Evolutionary conservation across 129 eudicot genomes (phyloP), one percentile per base, ranked within the genome.

Genomic region (Escallonia herrerae): DNA sequence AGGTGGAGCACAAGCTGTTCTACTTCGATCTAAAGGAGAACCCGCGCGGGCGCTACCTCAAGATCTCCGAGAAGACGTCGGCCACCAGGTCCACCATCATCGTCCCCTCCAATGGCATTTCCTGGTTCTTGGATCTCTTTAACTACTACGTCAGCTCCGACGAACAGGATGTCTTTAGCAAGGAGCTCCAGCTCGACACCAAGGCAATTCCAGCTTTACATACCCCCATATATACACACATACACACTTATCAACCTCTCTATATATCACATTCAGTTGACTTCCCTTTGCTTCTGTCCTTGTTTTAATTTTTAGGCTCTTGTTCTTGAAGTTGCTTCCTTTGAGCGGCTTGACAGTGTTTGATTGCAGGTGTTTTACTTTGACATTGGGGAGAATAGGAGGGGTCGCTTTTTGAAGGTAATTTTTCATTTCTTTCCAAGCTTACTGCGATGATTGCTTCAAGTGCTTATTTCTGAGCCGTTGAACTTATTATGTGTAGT

Each of bases 11-110:
- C 83, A 93, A 93, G 75, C 84, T 93, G 14, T 93, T 93, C 75
- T 93, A 93, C 89, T 93, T 93, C 68, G 99, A 93, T 81, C 91
- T 93, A 22, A 93, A 93, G 79, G 96, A 93, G 84, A 93, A 93
- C 66, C 99, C 96, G 4, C 86, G 99, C 11, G 99, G 99, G 8
- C 82, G 99, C 0, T 93, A 93, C 73, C 84, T 93, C 2, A 93
- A 93, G 76, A 93, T 93, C 70, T 93, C 99, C 43, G 99, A 93
- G 77, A 93, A 93, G 76, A 93, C 99, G 3, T 86, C 99, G 15
- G 93, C 99, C 39, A 88, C 99, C 6, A 74, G 99, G 81, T 93
- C 99, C 43, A 93, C 99, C 45, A 93, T 93, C 70, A 93, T 93
- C 9, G 93, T 93, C 2, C 99, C 99, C 51, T 93, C 84, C 43